These are phyloP conservation scores for Entomortierella lignicola DNA, from an alignment of 192 early-diverging fungal species.

Conservation along the genomic window DNA sequence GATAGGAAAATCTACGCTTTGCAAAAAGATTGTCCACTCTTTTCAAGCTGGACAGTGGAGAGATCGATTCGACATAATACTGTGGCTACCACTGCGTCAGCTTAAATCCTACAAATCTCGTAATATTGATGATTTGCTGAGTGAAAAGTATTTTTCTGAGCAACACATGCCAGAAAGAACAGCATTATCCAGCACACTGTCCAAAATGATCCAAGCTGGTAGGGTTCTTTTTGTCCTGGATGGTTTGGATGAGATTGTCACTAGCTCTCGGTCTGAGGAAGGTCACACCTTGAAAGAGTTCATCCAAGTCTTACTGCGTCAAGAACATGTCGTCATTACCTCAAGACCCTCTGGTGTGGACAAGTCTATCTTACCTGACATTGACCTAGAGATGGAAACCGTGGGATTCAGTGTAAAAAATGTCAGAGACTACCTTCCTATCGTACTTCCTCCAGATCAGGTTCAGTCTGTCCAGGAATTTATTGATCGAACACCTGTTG, in stretches of 20 bases:
- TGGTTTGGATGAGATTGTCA: constrained; percentile 24
- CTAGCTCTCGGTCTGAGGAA: background rate
- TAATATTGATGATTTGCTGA: background rate
- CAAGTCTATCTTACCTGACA: background rate
- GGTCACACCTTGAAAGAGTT: background rate
- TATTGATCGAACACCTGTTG: constrained; percentile 15
- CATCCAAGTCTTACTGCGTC: background rate
- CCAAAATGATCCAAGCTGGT: background rate
- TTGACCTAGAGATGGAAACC: constrained; percentile 17
- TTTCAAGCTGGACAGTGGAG: constrained; percentile 12
- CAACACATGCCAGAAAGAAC: no score
- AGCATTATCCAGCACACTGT: background rate
- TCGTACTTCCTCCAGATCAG: constrained; percentile 4
- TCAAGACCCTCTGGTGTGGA: constrained; percentile 17
- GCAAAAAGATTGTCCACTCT: constrained; percentile 23
- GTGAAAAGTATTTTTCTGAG: constrained; percentile 3
- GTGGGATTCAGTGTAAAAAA: constrained; percentile 14
- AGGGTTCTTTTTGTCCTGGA: constrained; percentile 27
- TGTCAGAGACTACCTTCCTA: constrained; percentile 6
- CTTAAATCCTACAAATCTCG: constrained; percentile 2
- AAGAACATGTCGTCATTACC: constrained; percentile 11
- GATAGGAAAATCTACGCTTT: constrained; percentile 30
- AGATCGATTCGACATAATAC: constrained; percentile 13
- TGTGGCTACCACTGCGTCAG: constrained; percentile 26
- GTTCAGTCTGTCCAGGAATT: constrained; percentile 8